Conservation (phyloP, 2,329 filamentous ascomycete genomes). For the Paracorniculantispora psalliotae region DNA sequence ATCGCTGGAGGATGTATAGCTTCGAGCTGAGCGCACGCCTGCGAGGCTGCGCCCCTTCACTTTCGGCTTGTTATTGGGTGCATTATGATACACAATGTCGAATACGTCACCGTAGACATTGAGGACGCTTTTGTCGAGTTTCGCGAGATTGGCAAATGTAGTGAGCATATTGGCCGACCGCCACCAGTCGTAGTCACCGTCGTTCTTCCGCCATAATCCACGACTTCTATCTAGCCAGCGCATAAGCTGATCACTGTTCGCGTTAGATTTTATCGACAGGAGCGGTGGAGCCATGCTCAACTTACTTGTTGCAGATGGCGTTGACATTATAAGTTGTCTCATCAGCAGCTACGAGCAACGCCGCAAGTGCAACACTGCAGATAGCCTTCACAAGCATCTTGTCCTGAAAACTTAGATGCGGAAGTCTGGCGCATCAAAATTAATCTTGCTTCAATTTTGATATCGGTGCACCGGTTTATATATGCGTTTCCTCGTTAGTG, state of each 20-base stretch:
- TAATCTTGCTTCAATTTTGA: no score
- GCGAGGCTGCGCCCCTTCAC: not conserved
- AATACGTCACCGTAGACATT: not conserved
- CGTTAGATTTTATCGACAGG: not conserved
- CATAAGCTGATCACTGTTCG: slow-evolving; percentile 5
- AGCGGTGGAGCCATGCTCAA: no score
- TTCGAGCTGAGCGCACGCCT: no score
- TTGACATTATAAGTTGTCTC: not conserved
- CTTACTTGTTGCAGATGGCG: slow-evolving; percentile 2
- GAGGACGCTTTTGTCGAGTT: not conserved
- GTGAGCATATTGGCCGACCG: slow-evolving; percentile 1
- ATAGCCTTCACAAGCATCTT: not conserved
- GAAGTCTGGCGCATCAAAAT: no score
- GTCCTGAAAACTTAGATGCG: no score
- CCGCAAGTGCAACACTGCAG: not conserved
- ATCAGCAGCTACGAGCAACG: not conserved
- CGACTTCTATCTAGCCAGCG: not conserved
- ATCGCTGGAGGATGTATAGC: not conserved
- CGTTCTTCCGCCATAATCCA: not conserved
- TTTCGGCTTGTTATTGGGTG: not conserved
- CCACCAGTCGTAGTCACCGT: not conserved
- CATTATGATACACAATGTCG: not conserved
- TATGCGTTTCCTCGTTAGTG: no score
- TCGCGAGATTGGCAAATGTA: not conserved
- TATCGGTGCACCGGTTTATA: no score